Base-by-base conservation (phyloP, 129 eudicot genomes). In the Flaveria robusta region DNA sequence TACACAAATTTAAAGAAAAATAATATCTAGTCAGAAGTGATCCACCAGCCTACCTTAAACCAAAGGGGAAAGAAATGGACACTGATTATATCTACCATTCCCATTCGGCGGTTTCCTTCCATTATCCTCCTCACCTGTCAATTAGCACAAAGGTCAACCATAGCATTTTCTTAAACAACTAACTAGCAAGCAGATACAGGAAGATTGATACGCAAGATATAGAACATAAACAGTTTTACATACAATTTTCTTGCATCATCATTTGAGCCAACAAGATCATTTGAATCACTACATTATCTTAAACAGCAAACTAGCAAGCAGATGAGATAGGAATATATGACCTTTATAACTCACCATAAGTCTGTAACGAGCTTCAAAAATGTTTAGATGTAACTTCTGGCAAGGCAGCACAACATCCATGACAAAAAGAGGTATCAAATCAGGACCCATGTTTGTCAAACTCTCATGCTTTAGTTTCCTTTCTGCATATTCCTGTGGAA, bases 51-150 rank as follows among this genome's bases (percentile, higher is more conserved):
- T 70, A 39, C 15, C 20, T 69, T 29, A 70, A 70, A 23, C 46
- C 16, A 34, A 62, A 70, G 16, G 5, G 26, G 52, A 46, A 55
- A 15, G 1, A 66, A 52, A 63, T 11, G 69, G 66, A 73, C 41
- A 73, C 13, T 7, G 50, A 37, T 15, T 52, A 39, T 69, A 75
- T 74, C 22, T 88, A 95, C 99, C 99, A 95, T 95, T 89, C 99
- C 99, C 97, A 95, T 95, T 60, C 99, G 91, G 22, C 88, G 96
- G 68, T 95, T 91, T 83, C 99, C 99, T 86, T 95, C 99, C 99
- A 95, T 95, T 77, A 91, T 87, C 84, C 99, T 95, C 86, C 99
- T 89, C 65, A 95, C 97, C 99, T 95, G 83, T 59, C 66, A 81
- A 71, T 75, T 29, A 54, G 7, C 75, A 74, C 63, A 80, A 73